Evolutionary conservation across 2,329 filamentous ascomycete species (phyloP).

Genomic region (Apiospora rasikravindrae): DNA sequence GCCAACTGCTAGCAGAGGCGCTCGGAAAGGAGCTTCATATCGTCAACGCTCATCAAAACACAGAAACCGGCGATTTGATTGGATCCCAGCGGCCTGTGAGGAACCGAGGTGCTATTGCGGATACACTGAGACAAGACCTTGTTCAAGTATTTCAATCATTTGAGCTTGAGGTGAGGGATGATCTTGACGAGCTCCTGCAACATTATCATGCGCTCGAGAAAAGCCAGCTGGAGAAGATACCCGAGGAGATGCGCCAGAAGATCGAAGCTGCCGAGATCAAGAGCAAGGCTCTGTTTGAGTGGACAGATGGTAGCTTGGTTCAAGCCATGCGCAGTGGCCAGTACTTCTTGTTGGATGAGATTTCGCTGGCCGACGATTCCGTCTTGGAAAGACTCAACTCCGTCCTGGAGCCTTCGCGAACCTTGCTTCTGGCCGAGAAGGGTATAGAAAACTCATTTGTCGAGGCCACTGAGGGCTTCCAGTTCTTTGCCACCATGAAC

Average conservation of each 20-base stretch:
- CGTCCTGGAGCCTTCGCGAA: slow-evolving; percentile 86
- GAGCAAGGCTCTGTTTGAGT: slow-evolving; percentile 89
- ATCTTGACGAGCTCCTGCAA: slow-evolving; percentile 61
- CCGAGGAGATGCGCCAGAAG: slow-evolving; percentile 52
- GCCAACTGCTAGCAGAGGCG: slow-evolving; percentile 87
- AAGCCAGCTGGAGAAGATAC: slow-evolving; percentile 50
- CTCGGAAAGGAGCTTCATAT: slow-evolving; percentile 79
- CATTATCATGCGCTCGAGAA: slow-evolving; percentile 61
- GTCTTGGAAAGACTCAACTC: slow-evolving; percentile 96
- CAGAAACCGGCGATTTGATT: slow-evolving; percentile 96
- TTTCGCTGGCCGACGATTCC: slow-evolving; percentile 96
- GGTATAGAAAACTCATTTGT: slow-evolving; percentile 84
- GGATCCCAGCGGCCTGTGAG: slow-evolving; percentile 91
- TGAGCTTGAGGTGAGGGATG: slow-evolving; percentile 45
- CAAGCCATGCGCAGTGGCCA: slow-evolving; percentile 90
- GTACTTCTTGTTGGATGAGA: slow-evolving; percentile 95
- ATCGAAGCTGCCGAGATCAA: slow-evolving; percentile 60
- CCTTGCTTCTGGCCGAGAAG: slow-evolving; percentile 91
- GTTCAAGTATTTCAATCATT: slow-evolving; percentile 48
- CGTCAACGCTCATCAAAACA: slow-evolving; percentile 97
- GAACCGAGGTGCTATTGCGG: slow-evolving; percentile 77
- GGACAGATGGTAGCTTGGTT: slow-evolving; percentile 92
- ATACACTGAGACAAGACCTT: slow-evolving; percentile 69
- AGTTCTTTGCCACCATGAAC: slow-evolving; percentile 99
- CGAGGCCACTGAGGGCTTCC: slow-evolving; percentile 77